phyloP scores from a whole-genome alignment of 495 filamentous ascomycete genomes.

The Polyplosphaeria fusca region DNA sequence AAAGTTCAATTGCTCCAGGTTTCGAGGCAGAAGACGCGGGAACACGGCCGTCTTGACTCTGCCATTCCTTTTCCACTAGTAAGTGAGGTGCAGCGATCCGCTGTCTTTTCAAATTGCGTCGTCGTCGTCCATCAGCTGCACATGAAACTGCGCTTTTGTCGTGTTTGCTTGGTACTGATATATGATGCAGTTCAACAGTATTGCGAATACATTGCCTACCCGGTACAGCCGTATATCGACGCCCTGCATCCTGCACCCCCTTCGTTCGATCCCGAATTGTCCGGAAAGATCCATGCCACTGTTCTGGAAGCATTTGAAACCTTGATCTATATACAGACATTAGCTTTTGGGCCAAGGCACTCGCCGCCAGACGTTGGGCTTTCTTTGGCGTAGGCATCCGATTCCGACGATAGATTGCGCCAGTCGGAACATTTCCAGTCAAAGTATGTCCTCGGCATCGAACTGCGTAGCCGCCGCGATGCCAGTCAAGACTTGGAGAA shows the following conservation, averaged over 20 bases:
- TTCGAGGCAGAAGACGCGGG: background rate
- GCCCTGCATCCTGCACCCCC: background rate
- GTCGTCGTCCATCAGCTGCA: background rate
- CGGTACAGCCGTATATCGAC: background rate
- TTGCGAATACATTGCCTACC: background rate
- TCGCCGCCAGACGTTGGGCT: background rate
- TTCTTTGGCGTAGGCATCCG: background rate
- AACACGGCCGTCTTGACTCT: background rate
- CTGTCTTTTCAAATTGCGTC: background rate
- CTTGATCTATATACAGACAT: conserved; percentile 3
- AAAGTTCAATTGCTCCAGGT: conserved; percentile 19
- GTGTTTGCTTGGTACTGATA: conserved; percentile 1
- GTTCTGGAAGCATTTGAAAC: background rate
- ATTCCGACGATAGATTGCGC: background rate
- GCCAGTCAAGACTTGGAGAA: background rate
- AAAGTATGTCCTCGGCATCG: conserved; percentile 4
- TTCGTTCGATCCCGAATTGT: background rate
- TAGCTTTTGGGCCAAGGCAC: conserved; percentile 8
- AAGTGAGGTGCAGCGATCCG: conserved; percentile 4
- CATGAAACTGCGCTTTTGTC: background rate
- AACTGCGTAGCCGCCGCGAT: background rate
- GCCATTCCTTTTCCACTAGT: conserved; percentile 1
- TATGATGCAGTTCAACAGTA: conserved; percentile 5
- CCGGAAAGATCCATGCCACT: background rate
- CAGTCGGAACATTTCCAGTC: background rate